These are phyloP conservation scores for Fomes fomentarius DNA, from an alignment of 1,284 basidiomycete species.

Conservation along the genomic window DNA sequence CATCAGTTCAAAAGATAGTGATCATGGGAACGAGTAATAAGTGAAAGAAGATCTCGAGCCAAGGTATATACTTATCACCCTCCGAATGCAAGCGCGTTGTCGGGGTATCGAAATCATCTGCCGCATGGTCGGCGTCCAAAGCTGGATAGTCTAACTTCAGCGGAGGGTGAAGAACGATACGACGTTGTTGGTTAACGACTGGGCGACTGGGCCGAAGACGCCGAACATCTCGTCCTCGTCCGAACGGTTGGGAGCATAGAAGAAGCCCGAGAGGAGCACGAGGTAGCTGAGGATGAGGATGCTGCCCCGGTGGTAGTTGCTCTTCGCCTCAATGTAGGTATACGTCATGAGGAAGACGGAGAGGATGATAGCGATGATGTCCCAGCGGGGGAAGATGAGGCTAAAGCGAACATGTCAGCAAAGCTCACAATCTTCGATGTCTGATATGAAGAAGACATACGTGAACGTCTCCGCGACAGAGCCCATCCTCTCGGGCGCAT, in stretches of 20 bases:
- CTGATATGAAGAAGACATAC: constrained; percentile 52
- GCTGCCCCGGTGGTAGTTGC: constrained; percentile 95
- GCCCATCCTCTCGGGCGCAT: constrained; percentile 82
- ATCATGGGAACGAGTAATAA: not conserved
- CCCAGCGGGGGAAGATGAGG: constrained; percentile 98
- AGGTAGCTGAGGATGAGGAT: constrained; percentile 90
- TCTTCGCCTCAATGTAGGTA: constrained; percentile 97
- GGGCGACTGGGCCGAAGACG: constrained; percentile 9
- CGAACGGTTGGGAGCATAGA: constrained; percentile 60
- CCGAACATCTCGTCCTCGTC: constrained; percentile 25
- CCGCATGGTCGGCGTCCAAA: too few species aligned
- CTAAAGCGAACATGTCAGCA: constrained; percentile 46
- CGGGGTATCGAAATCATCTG: constrained; percentile 11
- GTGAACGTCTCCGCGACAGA: constrained; percentile 88
- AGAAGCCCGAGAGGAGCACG: constrained; percentile 81
- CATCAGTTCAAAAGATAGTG: not conserved
- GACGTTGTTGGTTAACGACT: constrained; percentile 9
- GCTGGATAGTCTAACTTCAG: too few species aligned
- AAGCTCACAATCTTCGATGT: constrained; percentile 2
- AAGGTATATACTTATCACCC: constrained; percentile 17
- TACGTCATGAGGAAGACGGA: constrained; percentile 98
- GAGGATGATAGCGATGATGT: constrained; percentile 93
- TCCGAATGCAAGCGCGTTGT: not conserved
- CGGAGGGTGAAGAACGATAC: constrained; percentile 13
- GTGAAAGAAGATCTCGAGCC: not conserved